These are phyloP conservation scores for Ehretia macrophylla DNA, from an alignment of 257 asterid species.

Conservation along the genomic window DNA sequence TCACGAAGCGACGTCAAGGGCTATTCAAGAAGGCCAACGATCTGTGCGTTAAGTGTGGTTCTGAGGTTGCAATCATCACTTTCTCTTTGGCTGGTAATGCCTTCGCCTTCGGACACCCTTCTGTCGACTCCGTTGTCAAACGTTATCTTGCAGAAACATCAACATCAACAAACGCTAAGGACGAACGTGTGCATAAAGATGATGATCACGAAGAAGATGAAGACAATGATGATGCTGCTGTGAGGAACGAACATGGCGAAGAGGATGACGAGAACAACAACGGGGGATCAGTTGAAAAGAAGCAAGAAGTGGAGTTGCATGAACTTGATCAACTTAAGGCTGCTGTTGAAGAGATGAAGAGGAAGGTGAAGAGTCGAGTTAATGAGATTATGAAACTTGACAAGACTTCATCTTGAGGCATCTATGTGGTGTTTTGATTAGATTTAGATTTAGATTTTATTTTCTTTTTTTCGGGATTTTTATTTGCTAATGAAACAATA, in stretches of 20 bases:
- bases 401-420: no score
- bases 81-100: conserved; percentile 39
- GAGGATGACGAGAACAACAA: not conserved
- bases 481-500: no score
- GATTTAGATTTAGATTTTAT: no score
- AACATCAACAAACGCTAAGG: not conserved
- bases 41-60: conserved; percentile 15
- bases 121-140: conserved; percentile 17
- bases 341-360: conserved; percentile 14
- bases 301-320: conserved; percentile 6
- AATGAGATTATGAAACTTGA: not conserved
- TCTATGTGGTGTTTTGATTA: no score
- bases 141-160: conserved; percentile 18
- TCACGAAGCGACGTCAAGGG: conserved; percentile 50
- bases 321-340: conserved; percentile 23
- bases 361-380: conserved; percentile 17
- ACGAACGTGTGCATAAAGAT: not conserved
- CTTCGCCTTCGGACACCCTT: conserved; percentile 33
- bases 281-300: not conserved
- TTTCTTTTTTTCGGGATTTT: no score
- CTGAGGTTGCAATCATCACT: conserved; percentile 27
- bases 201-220: not conserved
- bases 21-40: conserved; percentile 35
- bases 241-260: not conserved
- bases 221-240: not conserved